phyloP scores from a whole-genome alignment of 2,329 filamentous ascomycete species.

The Myriangium duriaei region DNA sequence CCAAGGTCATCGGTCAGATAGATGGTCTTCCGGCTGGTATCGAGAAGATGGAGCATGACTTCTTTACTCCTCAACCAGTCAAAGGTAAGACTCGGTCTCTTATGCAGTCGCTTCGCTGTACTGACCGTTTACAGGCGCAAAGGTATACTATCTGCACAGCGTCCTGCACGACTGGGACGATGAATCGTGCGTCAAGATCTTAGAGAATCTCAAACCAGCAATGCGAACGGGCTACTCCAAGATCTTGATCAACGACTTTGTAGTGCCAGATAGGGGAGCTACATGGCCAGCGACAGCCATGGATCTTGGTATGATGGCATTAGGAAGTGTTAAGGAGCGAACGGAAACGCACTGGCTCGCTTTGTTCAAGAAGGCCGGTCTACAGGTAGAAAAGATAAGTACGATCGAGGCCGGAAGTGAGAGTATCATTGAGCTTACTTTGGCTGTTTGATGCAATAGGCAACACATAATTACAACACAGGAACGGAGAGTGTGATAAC shows the following conservation, averaged over 20 bases:
- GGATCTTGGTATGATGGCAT: slow-evolving; percentile 9
- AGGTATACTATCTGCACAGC: slow-evolving; percentile 16
- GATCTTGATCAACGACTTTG: slow-evolving; percentile 17
- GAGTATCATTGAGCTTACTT: slow-evolving; percentile 3
- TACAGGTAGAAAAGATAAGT: slow-evolving; percentile 1
- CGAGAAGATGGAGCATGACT: slow-evolving; percentile 19
- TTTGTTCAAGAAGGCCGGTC: slow-evolving; percentile 3
- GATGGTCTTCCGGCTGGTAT: slow-evolving; percentile 12
- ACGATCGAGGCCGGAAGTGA: slow-evolving; percentile 6
- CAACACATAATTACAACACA: too few species aligned
- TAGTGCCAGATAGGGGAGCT: slow-evolving; percentile 13
- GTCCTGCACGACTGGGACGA: slow-evolving; percentile 19
- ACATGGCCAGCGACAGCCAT: slow-evolving; percentile 1
- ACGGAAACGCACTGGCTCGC: slow-evolving; percentile 5
- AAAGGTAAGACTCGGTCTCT: slow-evolving; percentile 13
- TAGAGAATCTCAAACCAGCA: slow-evolving; percentile 13
- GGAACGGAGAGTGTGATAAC: too few species aligned
- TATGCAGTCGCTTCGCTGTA: too few species aligned
- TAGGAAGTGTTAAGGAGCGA: slow-evolving; percentile 6
- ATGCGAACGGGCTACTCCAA: slow-evolving; percentile 17
- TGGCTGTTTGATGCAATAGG: not conserved
- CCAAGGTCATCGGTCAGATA: slow-evolving; percentile 8
- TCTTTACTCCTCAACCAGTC: slow-evolving; percentile 22
- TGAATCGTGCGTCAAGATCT: slow-evolving; percentile 12
- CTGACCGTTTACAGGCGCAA: slow-evolving; percentile 13